phyloP scores from a whole-genome alignment of 805 yeast species.

The Starmerella scarabaei region DNA sequence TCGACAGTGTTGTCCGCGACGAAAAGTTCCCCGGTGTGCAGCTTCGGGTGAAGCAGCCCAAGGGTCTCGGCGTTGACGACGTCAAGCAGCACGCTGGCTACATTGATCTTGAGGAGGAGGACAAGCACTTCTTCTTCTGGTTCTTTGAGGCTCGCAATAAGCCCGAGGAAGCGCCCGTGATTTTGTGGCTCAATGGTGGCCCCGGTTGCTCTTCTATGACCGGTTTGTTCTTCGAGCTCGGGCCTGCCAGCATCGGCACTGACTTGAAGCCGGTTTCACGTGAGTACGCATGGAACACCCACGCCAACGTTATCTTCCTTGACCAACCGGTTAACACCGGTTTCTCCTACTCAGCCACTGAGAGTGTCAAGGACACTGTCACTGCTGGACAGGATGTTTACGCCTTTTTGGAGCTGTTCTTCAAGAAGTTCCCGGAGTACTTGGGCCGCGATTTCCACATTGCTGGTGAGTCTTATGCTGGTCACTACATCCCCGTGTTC shows the following conservation, averaged over 20 bases:
- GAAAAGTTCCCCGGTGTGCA: slow-evolving; percentile 23
- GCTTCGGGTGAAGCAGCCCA: slow-evolving; percentile 55
- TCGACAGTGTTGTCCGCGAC: slow-evolving; percentile 11
- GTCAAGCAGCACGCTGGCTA: slow-evolving; percentile 80
- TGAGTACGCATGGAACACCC: slow-evolving; percentile 72
- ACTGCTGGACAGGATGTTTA: slow-evolving; percentile 77
- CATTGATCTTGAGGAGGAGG: slow-evolving; percentile 65
- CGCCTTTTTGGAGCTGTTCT: slow-evolving; percentile 67
- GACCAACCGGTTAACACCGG: slow-evolving; percentile 88
- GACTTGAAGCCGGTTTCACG: slow-evolving; percentile 52
- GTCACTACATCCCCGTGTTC: slow-evolving; percentile 83
- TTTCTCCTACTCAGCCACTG: slow-evolving; percentile 45
- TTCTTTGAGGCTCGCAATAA: slow-evolving; percentile 80
- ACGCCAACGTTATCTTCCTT: slow-evolving; percentile 73
- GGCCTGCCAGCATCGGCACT: slow-evolving; percentile 57
- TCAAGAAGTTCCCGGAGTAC: slow-evolving; percentile 56
- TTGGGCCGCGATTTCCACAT: slow-evolving; percentile 54
- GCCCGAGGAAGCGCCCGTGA: slow-evolving; percentile 72
- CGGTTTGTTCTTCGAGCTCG: slow-evolving; percentile 75
- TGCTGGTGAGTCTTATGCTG: slow-evolving; percentile 85
- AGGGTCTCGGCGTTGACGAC: slow-evolving; percentile 59
- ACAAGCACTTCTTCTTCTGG: slow-evolving; percentile 77
- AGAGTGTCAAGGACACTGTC: slow-evolving; percentile 54
- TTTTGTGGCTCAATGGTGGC: slow-evolving; percentile 88
- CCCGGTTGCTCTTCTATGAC: slow-evolving; percentile 89